Conservation (phyloP, 306 rosid species). For the Pueraria montana region DNA sequence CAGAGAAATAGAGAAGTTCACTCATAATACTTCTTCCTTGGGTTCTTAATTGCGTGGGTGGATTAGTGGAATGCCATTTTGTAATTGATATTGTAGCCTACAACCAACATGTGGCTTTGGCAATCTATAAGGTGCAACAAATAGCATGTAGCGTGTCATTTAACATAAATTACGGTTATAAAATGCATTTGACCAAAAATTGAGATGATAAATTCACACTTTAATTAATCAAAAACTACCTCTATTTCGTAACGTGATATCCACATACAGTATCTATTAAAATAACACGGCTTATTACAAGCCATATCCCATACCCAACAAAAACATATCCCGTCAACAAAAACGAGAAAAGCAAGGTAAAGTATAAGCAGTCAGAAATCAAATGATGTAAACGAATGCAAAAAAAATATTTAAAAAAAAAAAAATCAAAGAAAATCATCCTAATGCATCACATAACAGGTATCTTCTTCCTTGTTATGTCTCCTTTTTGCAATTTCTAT, state of each 20-base stretch:
- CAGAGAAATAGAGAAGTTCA: no score
- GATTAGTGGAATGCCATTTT: background rate
- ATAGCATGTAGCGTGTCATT: background rate
- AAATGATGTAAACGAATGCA: conserved; percentile 32
- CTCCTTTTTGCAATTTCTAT: conserved; percentile 68
- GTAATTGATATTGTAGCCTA: background rate
- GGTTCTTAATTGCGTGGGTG: no score
- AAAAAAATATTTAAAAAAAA: background rate
- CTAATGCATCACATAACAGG: conserved; percentile 49
- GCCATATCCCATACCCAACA: background rate
- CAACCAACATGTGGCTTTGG: no score
- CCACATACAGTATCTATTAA: background rate
- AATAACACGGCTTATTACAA: conserved; percentile 10
- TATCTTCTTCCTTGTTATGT: conserved; percentile 70
- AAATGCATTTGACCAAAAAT: background rate
- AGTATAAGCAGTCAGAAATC: conserved; percentile 37
- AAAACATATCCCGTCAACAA: conserved; percentile 7
- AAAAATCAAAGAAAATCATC: conserved; percentile 11
- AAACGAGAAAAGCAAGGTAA: background rate
- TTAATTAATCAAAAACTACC: background rate
- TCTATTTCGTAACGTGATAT: background rate
- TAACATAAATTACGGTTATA: background rate
- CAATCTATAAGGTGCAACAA: background rate
- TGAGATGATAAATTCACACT: background rate
- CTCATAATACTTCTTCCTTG: background rate